Conservation (phyloP, 192 early-diverging fungal species). For the Umbelopsis sp. region DNA sequence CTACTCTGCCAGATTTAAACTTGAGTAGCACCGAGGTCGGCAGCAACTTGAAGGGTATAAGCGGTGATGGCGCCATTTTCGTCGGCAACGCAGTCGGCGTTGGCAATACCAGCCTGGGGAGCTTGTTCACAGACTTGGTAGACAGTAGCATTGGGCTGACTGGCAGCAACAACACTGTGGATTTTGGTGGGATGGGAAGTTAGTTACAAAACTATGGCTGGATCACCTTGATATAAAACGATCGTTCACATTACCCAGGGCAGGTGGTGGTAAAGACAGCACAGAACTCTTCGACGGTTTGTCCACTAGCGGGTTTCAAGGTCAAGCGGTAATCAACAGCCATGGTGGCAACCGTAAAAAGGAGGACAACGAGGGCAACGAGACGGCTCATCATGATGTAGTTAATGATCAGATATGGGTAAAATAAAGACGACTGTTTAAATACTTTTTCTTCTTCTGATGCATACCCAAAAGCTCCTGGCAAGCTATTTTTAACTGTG, state of each 20-base stretch:
- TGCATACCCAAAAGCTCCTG: too few species aligned
- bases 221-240: too few species aligned
- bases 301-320: not conserved
- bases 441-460: not conserved
- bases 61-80: not conserved
- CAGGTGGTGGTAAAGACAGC: not conserved
- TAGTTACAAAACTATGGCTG: too few species aligned
- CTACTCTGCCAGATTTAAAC: not conserved
- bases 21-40: not conserved
- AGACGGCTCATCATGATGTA: not conserved
- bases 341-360: not conserved
- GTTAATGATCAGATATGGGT: not conserved
- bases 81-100: not conserved
- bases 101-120: not conserved
- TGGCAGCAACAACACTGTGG: not conserved
- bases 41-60: not conserved
- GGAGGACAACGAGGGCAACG: not conserved
- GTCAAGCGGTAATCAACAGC: not conserved
- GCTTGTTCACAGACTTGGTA: not conserved
- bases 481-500: not conserved
- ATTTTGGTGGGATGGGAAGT: too few species aligned
- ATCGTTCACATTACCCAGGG: not conserved
- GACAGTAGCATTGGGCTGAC: not conserved
- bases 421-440: not conserved
- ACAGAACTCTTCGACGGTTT: not conserved